Conservation (phyloP, 192 early-diverging fungal genomes). For the Allomyces javanicus region DNA sequence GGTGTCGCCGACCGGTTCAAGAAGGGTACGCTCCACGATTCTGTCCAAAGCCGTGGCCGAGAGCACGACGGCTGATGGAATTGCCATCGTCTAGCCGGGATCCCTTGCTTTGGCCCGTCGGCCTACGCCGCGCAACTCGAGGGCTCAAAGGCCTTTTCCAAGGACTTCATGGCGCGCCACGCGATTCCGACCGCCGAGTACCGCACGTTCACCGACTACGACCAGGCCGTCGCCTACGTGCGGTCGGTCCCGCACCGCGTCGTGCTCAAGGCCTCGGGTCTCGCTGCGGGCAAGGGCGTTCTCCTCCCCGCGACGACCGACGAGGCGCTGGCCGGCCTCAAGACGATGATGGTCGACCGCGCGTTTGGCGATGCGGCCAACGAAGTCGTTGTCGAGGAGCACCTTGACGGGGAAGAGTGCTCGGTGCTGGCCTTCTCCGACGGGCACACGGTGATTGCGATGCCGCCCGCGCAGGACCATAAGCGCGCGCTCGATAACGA, state of each 20-base stretch:
- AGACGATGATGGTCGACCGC: constrained; percentile 70
- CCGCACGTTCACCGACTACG: constrained; percentile 62
- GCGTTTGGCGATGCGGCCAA: constrained; percentile 77
- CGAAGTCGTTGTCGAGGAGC: constrained; percentile 93
- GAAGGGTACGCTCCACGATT: constrained; percentile 25
- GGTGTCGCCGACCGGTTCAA: constrained; percentile 69
- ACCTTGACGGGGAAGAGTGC: constrained; percentile 80
- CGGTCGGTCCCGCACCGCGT: constrained; percentile 42
- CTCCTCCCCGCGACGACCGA: constrained; percentile 64
- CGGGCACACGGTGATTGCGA: constrained; percentile 74
- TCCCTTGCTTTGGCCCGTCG: constrained; percentile 84
- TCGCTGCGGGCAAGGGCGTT: constrained; percentile 97
- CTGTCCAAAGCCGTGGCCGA: not conserved
- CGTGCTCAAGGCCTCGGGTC: constrained; percentile 60
- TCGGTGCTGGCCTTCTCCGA: constrained; percentile 79
- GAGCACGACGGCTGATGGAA: not conserved
- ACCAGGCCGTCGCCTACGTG: constrained; percentile 46
- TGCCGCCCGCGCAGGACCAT: constrained; percentile 96
- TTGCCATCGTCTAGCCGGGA: constrained; percentile 36
- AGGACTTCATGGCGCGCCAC: constrained; percentile 96
- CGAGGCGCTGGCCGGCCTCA: constrained; percentile 69
- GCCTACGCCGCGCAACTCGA: constrained; percentile 74
- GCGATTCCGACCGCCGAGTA: constrained; percentile 88
- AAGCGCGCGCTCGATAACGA: constrained; percentile 92
- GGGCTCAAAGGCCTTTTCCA: constrained; percentile 96